Percentiles rank a stretch among this genome's conserved stretches.
Evolutionary conservation across 2,329 filamentous ascomycete genomes (phyloP).

Genomic region (Cladosporium colombiae): DNA sequence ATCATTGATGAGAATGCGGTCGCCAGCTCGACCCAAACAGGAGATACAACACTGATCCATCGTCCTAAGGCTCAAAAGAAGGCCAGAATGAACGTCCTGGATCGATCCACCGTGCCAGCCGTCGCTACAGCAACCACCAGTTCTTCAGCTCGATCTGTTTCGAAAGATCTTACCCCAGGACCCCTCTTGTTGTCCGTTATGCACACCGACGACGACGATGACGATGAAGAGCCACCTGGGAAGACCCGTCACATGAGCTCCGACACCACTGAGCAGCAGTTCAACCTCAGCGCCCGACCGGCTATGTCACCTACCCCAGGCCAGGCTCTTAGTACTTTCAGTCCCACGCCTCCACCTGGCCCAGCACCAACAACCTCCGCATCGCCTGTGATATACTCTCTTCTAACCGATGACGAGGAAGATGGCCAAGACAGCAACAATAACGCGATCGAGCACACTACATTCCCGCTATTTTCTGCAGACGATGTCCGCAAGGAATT

Average conservation of each 20-base stretch:
- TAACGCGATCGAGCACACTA: background rate
- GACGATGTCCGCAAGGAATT: background rate
- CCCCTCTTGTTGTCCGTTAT: background rate
- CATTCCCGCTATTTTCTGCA: background rate
- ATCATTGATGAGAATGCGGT: background rate
- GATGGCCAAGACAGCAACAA: background rate
- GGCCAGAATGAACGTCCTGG: background rate
- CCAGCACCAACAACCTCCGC: background rate
- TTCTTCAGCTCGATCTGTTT: background rate
- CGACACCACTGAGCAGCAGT: background rate
- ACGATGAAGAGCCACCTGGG: background rate
- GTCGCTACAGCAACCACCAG: background rate
- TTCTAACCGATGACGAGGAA: background rate
- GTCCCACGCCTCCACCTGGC: background rate
- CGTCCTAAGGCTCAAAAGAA: background rate
- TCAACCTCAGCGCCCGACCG: background rate
- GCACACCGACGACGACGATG: background rate
- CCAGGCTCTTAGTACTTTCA: background rate
- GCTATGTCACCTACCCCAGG: background rate
- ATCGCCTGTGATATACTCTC: background rate
- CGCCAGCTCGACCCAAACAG: background rate
- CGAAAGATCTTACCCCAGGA: background rate
- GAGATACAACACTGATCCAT: background rate
- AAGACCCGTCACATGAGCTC: background rate
- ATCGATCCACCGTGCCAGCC: background rate